Conservation (phyloP, 768 basidiomycete genomes). For the Boletus rex-veris region DNA sequence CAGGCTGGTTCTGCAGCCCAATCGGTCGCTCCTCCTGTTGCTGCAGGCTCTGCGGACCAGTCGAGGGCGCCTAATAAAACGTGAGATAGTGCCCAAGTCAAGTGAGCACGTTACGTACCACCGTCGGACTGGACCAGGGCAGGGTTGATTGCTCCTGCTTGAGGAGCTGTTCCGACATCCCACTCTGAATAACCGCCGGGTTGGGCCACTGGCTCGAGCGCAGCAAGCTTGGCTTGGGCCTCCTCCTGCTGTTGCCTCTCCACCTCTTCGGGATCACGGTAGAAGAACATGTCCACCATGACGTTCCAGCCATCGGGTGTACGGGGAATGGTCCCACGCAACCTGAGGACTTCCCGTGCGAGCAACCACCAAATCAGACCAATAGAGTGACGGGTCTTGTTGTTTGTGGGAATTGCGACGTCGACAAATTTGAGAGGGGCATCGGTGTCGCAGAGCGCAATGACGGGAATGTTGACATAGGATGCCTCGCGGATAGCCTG, state of each 20-base stretch:
- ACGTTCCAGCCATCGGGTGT: conserved; percentile 93
- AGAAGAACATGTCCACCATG: conserved; percentile 99
- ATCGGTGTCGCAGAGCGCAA: conserved; percentile 98
- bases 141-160: conserved; percentile 74
- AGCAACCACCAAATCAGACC: conserved; percentile 98
- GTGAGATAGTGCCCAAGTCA: not conserved
- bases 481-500: conserved; percentile 99
- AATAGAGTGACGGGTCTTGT: conserved; percentile 97
- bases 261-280: conserved; percentile 98
- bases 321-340: conserved; percentile 91
- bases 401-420: conserved; percentile 98
- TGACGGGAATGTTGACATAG: conserved; percentile 99
- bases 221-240: conserved; percentile 73
- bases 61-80: conserved; percentile 61
- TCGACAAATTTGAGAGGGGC: conserved; percentile 97
- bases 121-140: conserved; percentile 63
- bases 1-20: conserved; percentile 79
- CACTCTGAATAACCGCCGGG: conserved; percentile 54
- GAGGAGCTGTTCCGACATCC: conserved; percentile 68
- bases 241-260: conserved; percentile 97
- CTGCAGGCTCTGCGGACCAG: conserved; percentile 70
- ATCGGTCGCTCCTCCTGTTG: conserved; percentile 47
- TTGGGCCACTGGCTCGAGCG: conserved; percentile 57
- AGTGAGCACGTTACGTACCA: conserved; percentile 31
- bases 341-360: conserved; percentile 93